Base-by-base conservation (phyloP, 371 early-diverging fungal species). In the Astathelohania contejeani region DNA sequence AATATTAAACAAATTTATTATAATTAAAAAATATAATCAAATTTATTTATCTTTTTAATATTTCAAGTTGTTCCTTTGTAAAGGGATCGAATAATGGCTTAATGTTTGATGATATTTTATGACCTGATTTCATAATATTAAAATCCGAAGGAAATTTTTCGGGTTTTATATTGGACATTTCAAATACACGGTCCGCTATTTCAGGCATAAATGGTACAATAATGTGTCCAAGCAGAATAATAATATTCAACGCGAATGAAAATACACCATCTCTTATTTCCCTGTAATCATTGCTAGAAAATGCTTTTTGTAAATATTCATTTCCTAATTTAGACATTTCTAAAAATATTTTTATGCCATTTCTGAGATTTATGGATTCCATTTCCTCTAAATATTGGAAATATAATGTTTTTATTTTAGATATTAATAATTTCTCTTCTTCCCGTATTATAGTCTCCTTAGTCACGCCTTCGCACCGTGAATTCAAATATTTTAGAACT, bases 271-370 rank as follows among this genome's bases (percentile, higher is more conserved):
- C 81, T 75, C 89, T 88, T 40, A 90, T 75, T 27, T 79, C 71
- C 71, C 87, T 88, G 72, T 87, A 87, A 44, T 87, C 76, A 57
- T 82, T 82, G 69, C 83, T 82, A 47, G 83, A 84, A 32, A 70
- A 48, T 10, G 50, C 54, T 38, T 58, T 26, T 73, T 94, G 95
- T 32, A 98, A 76, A 71, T 90, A 95, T 53, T 72, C 78, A 76
- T 98, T 98, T 44, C 91, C 95, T 38, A 82, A 80, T 3, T 83
- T 81, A 22, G 88, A 87, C 53, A 98, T 84, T 54, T 85, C 83
- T 86, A 94, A 87, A 57, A 84, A 84, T 32, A 79, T 66, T 53
- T 78, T 72, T 27, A 98, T 75, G n/a, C 80, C 96, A 16, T 76
- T 68, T 53, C 87, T 80, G 37, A 95, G 69, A 67, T 89, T 86